Base-by-base conservation (phyloP, 2,329 filamentous ascomycete genomes). In the Talaromyces atroroseus region DNA sequence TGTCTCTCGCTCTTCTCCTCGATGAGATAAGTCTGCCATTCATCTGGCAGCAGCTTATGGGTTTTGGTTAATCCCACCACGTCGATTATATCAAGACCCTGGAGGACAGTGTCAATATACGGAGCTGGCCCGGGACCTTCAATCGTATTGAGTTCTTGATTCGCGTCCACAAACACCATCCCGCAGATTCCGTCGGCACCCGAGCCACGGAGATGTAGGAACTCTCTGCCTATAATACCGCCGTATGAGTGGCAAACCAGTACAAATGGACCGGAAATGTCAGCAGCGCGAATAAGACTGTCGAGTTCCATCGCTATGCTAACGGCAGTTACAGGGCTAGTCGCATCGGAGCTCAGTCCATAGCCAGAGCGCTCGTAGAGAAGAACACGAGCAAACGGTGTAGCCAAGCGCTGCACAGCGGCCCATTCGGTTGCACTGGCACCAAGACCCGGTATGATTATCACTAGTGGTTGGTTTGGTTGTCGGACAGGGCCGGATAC, bases 341-440 rank as follows among this genome's bases (percentile, higher is more conserved):
- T 53, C 6, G 57, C 47, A 20, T 56, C 32, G 12, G 59, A 57
- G 54, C 65, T 67, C 16, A 56, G 60, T 10, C 61, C 64, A 34
- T 63, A 57, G 3, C 64, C 65, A 18, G 63, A 58, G 18, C 64
- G 63, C 55, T 66, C 64, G 24, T 67, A 67, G 34, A 58, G 54
- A 5, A 66, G 42, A 23, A 58, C 60, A 16, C 64, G 59, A 49
- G 58, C 60, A 54, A 65, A 62, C 11, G 58, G 61, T 26, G 58
- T 20, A 16, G 62, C 49, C 29, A 62, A 56, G 14, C 61, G 61
- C 49, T 59, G 54, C 11, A 67, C 63, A 48, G 42, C 61, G 8
- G 58, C 54, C 64, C 63, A 66, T 58, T 64, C 63, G 20, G 58
- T 58, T 48, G 61, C 61, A 7, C 58, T 62, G 49, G 60, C 61